These are phyloP conservation scores for Dichotomocladium elegans DNA, from an alignment of 371 early-diverging fungal genomes.

Conservation along the genomic window DNA sequence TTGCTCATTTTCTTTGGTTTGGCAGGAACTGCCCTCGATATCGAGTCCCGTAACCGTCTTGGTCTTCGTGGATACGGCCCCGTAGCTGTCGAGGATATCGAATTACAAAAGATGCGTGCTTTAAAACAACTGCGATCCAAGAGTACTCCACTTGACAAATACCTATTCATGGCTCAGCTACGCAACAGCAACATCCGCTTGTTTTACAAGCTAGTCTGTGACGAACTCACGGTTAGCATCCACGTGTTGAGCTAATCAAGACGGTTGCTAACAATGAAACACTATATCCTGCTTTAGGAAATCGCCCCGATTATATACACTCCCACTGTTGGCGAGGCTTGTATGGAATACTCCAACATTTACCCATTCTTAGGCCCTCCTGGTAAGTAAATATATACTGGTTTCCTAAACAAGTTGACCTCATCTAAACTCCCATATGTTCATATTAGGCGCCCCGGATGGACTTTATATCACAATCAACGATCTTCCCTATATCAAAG, in stretches of 20 bases:
- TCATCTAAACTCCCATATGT: neutral
- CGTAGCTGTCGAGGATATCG: constrained; percentile 63
- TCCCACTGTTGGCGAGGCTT: constrained; percentile 89
- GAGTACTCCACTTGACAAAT: constrained; percentile 67
- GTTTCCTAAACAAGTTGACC: neutral
- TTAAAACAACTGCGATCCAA: constrained; percentile 65
- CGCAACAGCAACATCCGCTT: constrained; percentile 73
- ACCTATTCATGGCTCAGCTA: constrained; percentile 76
- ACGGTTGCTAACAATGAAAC: no score
- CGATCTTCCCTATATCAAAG: constrained; percentile 66
- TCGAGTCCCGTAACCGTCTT: constrained; percentile 14
- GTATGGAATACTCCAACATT: constrained; percentile 83
- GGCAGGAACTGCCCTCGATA: constrained; percentile 10
- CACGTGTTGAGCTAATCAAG: neutral
- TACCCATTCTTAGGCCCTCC: constrained; percentile 78
- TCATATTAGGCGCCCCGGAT: constrained; percentile 44
- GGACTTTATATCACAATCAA: constrained; percentile 84
- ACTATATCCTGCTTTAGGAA: constrained; percentile 41
- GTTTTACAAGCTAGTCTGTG: constrained; percentile 74
- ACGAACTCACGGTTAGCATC: constrained; percentile 57
- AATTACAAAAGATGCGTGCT: constrained; percentile 70
- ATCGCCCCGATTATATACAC: constrained; percentile 85
- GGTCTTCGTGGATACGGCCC: constrained; percentile 70
- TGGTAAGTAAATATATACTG: constrained; percentile 32
- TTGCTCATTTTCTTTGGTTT: neutral